Percentiles rank a stretch among this genome's conserved stretches.
Evolutionary conservation across 345 rosid species (phyloP).

Genomic region (Populus tremula): DNA sequence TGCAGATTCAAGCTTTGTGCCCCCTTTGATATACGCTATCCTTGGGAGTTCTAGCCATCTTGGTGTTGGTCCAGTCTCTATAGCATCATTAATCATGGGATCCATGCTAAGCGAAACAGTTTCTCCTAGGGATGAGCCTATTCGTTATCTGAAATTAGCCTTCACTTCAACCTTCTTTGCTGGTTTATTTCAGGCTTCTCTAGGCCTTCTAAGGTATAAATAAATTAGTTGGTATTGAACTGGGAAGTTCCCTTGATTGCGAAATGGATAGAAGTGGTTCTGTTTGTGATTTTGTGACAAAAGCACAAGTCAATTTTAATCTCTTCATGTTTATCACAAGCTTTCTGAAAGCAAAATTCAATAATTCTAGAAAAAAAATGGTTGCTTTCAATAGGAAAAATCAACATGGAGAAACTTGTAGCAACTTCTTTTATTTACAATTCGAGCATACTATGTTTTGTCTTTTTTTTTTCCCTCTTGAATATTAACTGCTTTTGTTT

Average conservation of each 20-base stretch:
- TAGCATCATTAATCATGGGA: conserved; percentile 95
- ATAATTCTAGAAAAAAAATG: background rate
- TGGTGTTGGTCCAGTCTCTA: conserved; percentile 95
- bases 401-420: background rate
- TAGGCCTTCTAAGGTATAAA: conserved; percentile 75
- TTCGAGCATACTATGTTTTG: background rate
- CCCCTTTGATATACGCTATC: conserved; percentile 79
- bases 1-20: conserved; percentile 99
- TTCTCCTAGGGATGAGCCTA: conserved; percentile 56
- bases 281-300: background rate
- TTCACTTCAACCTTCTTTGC: conserved; percentile 97
- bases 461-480: background rate
- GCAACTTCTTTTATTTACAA: background rate
- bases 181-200: conserved; percentile 86
- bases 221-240: background rate
- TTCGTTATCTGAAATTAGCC: conserved; percentile 74
- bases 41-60: conserved; percentile 93
- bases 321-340: background rate
- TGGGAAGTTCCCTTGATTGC: background rate
- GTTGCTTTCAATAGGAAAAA: background rate
- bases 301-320: background rate
- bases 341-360: background rate
- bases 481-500: conserved; percentile 6
- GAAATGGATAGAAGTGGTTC: background rate
- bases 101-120: conserved; percentile 83